Base-by-base conservation (phyloP, 805 yeast genomes). In the Saccharomyces jurei region DNA sequence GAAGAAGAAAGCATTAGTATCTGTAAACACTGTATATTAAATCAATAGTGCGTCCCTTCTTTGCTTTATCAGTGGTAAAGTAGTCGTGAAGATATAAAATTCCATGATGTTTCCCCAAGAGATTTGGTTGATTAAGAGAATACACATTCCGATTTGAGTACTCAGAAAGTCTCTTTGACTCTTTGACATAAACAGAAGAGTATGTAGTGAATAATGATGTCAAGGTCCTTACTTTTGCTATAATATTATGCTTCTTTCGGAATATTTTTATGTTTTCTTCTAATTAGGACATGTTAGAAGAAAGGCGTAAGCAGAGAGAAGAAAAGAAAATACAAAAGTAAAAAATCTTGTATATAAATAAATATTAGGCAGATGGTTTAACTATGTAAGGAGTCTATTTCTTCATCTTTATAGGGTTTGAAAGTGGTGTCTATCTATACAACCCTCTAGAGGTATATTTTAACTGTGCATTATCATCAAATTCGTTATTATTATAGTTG, bases 1-100 rank as follows among this genome's bases (percentile, higher is more conserved):
- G 87, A n/a, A 77, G 78, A 68, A 78, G 79, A 68, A 71, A 77
- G 60, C 52, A 60, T 50, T 67, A 53, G 57, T 48, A 17, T 17
- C 25, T 5, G 4, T n/a, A 14, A 14, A 32, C 14, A 3, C 6
- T 32, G 59, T 54, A 27, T 32, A 36, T 17, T 17, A 17, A 17
- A 36, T n/a, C 4, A 8, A 36, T n/a, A 36, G 44, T 17, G 44
- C 13, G 25, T 11, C 17, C 9, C 13, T 36, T 36, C 17, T n/a
- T 17, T 6, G 11, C 17, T 17, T 17, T 17, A 6, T 11, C 17
- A 17, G 22, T 17, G 17, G 4, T n/a, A 17, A 21, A 6, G 8
- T 17, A 17, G 13, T 11, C 3, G 17, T 8, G 10, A 36, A n/a
- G 11, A 8, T 36, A 2, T 6, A 17, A 17, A 8, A 17, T 6